Base-by-base conservation (phyloP, 2,329 filamentous ascomycete genomes). In the Pyrenophora seminiperda region DNA sequence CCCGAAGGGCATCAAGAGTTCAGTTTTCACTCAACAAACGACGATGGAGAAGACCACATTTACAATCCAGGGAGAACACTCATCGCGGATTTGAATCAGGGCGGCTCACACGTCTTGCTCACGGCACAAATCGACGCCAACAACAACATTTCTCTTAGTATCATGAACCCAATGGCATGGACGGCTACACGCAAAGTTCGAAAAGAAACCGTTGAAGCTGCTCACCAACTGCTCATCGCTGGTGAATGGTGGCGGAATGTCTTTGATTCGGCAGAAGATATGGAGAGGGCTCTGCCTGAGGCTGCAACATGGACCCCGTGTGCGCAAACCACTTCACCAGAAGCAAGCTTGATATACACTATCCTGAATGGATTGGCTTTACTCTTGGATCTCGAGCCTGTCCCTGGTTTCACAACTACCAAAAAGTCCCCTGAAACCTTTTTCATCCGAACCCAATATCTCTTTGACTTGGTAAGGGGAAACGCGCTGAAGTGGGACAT, bases 361-460 rank as follows among this genome's bases (percentile, higher is more conserved):
- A 41, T 63, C 5, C n/a, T 62, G 19, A 62, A 54, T 20, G 62
- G 52, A 1, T 66, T 60, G 59, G 42, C 55, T 7, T 24, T 63
- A 7, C 60, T 55, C 3, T 43, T 66, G 55, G 60, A 56, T 2
- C 42, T 63, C 5, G 37, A 39, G 14, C 33, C 42, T 1, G 50
- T 59, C 7, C 20, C 47, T 4, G 17, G 24, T 5, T 62, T 59
- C 19, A 32, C 22, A 15, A 19, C 39, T 11, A 37, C 7, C 15
- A 7, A 13, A 9, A 20, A 40, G 14, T 27, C 10, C 15, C 7
- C 49, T 14, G 42, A 40, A 10, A 41, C 29, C 6, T 54, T 54
- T 13, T 51, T 53, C 19, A 44, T 43, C 13, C 43, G 30, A 7
- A 47, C 50, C 7, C 39, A 51, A 6, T 24, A 19, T n/a, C 7